phyloP scores from a whole-genome alignment of 169 alveolate species.

The Eimeria falciformis region DNA sequence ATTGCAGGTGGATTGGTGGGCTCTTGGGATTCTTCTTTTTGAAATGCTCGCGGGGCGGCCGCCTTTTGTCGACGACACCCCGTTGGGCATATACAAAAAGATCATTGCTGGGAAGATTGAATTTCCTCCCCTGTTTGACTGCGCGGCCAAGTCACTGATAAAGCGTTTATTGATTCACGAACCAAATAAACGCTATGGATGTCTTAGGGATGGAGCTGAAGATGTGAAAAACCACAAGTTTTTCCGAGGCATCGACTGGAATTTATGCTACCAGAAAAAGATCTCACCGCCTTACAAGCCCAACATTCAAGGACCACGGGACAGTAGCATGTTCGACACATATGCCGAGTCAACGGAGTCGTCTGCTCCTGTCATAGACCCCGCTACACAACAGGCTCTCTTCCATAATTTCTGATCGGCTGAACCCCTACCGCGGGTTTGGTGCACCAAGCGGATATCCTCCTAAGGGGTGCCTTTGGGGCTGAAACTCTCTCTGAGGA shows the following conservation, averaged over 20 bases:
- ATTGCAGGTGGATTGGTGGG: conserved; percentile 98
- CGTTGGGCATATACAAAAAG: conserved; percentile 96
- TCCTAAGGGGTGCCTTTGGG: too few relatives aligned
- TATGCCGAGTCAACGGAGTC: conserved; percentile 88
- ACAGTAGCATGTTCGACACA: conserved; percentile 86
- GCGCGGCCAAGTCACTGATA: conserved; percentile 89
- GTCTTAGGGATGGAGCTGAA: conserved; percentile 87
- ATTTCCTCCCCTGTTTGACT: conserved; percentile 77
- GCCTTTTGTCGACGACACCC: conserved; percentile 98
- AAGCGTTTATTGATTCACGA: conserved; percentile 91
- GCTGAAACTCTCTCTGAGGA: too few relatives aligned
- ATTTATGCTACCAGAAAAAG: conserved; percentile 78
- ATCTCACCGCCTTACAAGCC: conserved; percentile 91
- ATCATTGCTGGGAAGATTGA: conserved; percentile 93
- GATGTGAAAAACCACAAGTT: conserved; percentile 88
- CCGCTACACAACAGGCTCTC: conserved; percentile 51
- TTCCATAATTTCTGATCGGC: conserved; percentile 51
- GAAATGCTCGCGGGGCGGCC: conserved; percentile 98
- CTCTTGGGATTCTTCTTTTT: conserved; percentile 96
- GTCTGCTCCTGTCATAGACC: conserved; percentile 38
- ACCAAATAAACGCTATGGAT: conserved; percentile 91
- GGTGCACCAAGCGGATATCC: too few relatives aligned
- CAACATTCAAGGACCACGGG: conserved; percentile 83
- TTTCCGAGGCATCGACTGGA: conserved; percentile 91
- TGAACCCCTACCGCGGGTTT: neutral